Percentiles rank a stretch among this genome's conserved stretches.
Evolutionary conservation across 441 rosid genomes (phyloP).

Genomic region (Isatis lusitanica): DNA sequence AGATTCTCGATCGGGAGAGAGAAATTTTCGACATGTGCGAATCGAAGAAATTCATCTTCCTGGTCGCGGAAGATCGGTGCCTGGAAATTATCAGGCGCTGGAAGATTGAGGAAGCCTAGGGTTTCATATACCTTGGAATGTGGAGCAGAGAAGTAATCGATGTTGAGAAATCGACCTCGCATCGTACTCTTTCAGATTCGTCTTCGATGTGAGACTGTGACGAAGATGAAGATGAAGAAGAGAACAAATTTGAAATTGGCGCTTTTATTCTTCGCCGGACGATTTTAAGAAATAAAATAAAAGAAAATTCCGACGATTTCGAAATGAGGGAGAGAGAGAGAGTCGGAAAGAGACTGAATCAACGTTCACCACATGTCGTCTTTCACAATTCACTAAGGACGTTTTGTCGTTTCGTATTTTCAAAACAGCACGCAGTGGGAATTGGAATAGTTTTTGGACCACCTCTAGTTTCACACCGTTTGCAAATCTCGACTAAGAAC

Average conservation of each 20-base stretch:
- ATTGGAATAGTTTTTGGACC: background rate
- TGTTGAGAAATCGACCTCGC: slow-evolving; percentile 77
- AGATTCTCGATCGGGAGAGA: slow-evolving; percentile 40
- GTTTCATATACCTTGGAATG: slow-evolving; percentile 41
- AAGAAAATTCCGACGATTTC: slow-evolving; percentile 16
- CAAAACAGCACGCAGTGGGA: background rate
- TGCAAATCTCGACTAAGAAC: background rate
- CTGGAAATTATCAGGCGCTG: slow-evolving; percentile 49
- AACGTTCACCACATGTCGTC: slow-evolving; percentile 5
- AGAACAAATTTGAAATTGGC: slow-evolving; percentile 40
- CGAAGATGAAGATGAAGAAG: slow-evolving; percentile 14
- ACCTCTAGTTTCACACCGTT: background rate
- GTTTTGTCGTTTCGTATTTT: background rate
- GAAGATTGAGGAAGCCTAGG: slow-evolving; percentile 66
- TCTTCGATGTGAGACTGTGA: background rate
- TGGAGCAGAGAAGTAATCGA: slow-evolving; percentile 55
- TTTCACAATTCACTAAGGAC: background rate
- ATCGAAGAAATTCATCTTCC: slow-evolving; percentile 37
- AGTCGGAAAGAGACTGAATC: background rate
- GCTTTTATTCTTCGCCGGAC: slow-evolving; percentile 28
- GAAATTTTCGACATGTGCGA: slow-evolving; percentile 33
- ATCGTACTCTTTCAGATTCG: slow-evolving; percentile 37
- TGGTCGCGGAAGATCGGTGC: slow-evolving; percentile 25
- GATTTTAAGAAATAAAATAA: slow-evolving; percentile 4
- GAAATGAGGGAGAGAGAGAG: background rate